These are phyloP conservation scores for Chimonanthus praecox DNA, from an alignment of 164 flowering plant genomes.

Conservation along the genomic window DNA sequence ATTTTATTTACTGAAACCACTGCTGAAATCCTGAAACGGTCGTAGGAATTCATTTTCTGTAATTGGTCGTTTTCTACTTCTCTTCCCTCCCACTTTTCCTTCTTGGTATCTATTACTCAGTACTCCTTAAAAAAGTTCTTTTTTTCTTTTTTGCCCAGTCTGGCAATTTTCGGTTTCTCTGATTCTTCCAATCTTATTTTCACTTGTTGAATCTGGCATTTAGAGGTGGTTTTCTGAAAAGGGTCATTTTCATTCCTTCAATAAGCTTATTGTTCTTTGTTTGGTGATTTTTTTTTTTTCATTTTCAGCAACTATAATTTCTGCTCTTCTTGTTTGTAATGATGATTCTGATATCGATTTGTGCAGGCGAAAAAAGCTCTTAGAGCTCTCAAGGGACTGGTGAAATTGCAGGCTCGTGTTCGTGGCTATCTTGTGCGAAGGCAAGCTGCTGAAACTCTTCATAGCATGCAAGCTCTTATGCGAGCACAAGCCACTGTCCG, in stretches of 20 bases:
- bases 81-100: neutral
- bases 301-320: too few species aligned
- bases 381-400: constrained; percentile 56
- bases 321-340: neutral
- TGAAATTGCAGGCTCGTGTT: constrained; percentile 62
- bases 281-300: neutral
- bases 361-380: constrained; percentile 55
- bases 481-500: constrained; percentile 47
- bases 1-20: too few species aligned
- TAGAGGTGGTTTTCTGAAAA: neutral
- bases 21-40: neutral
- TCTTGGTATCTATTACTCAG: neutral
- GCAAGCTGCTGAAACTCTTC: constrained; percentile 45
- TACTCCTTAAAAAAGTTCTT: neutral
- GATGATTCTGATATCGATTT: neutral
- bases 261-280: neutral
- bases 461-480: constrained; percentile 56
- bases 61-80: neutral
- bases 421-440: constrained; percentile 60
- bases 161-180: neutral
- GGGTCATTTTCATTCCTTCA: neutral
- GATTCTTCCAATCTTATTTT: neutral
- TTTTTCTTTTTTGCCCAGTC: neutral
- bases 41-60: neutral
- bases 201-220: neutral